Evolutionary conservation across 202 grass and related monocot species (phyloP), one percentile per base, ranked within the genome.

Genomic region (Zoysia matrella): DNA sequence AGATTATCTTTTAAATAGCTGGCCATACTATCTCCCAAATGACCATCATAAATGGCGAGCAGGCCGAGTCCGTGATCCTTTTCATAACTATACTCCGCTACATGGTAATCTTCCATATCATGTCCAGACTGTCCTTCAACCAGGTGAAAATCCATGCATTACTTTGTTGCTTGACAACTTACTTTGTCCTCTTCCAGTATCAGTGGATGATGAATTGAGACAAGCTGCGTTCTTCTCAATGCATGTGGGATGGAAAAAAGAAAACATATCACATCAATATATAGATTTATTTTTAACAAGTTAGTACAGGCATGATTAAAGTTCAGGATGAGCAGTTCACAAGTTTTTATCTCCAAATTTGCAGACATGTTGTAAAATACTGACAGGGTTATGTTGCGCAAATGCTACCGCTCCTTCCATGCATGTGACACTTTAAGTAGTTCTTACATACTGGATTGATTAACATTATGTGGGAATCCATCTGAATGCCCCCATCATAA

Each of bases 31-130:
- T 98, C 88, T 75, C 95, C 92, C 85, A 91, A 71, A 90, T 98
- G 95, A 6, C 95, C 92, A 83, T 98, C 92, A 82, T 90, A 98
- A 88, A 98, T 95, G 70, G 90, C 92, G 82, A 98, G 95, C 42
- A 98, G 77, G 43, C 90, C 95, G 83, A 98, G 78, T 52, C 95
- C 95, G 7, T 88, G 88, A 80, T 68, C 60, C 42, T 93, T 91
- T 80, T 93, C 90, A 47, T 72, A 88, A 87, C 88, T 98, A 83
- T 98, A 98, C 61, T 91, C 86, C 8, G 92, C 92, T 65, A 94
- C 92, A 84, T 91, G 92, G 50, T 94, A 94, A 79, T 98, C 92
- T 84, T 98, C 95, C 95, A 98, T 98, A 65, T 98, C 90, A 89
- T 98, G 92, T 15, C 92, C 90, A 82, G 95, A 89, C 89, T 88